Base-by-base conservation (phyloP, 2,329 filamentous ascomycete genomes). In the Emydomyces testavorans region DNA sequence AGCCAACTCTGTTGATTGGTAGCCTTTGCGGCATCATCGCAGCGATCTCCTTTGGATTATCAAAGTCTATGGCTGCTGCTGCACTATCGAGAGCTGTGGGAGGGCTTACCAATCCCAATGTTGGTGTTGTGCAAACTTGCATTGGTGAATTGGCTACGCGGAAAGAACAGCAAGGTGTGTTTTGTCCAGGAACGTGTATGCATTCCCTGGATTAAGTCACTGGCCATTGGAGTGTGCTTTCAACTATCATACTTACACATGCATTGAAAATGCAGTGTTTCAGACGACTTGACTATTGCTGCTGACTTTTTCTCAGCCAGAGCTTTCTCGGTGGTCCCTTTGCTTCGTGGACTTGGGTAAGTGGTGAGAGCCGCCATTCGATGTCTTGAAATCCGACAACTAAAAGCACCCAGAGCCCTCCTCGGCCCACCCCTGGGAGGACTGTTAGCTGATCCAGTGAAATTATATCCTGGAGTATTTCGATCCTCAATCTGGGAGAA, bases 21-120 rank as follows among this genome's bases (percentile, higher is more conserved):
- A 39, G 31, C 0, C 21, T 39, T n/a, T 38, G 50, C 13, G 43
- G 46, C 5, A 46, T 43, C 3, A 21, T 38, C 6, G 41, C 50
- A 24, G 43, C 50, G 3, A 39, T 52, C 7, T 39, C 16, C 1
- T 50, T 52, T 47, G 47, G 50, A 23, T 16, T 52, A 6, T 50
- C 50, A 1, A 36, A 15, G 16, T 42, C 24, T 11, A 24, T 47
- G 42, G 20, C 15, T 4, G 18, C 40, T n/a, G 35, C 39, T 4
- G 20, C 42, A 20, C 39, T 35, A 13, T 43, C 50, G 13, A 37
- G 50, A 13, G 47, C 37, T 4, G 32, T 49, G 24, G 50, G 46
- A 26, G 50, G 50, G 4, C 37, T 52, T 8, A 35, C 39, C 7
- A 52, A 52, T 29, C 50, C 50, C 15, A 52, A 52, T 18, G 34